Percentiles rank a stretch among this genome's conserved stretches.
These are phyloP conservation scores for Phytophthora sojae DNA, from an alignment of 352 stramenopile species.

Conservation along the genomic window DNA sequence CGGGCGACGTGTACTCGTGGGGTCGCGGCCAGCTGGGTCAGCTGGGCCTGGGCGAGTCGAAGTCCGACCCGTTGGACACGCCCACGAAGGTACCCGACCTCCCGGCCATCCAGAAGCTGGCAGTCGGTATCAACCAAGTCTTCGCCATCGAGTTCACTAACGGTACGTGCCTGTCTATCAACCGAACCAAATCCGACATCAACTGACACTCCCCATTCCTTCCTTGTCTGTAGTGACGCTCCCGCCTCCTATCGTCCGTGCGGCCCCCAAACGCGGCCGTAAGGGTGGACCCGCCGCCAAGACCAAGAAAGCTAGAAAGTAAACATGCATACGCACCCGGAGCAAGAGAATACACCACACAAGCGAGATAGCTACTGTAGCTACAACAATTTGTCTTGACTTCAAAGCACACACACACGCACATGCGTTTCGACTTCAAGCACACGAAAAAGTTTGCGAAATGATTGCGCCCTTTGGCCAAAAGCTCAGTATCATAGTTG, in stretches of 20 bases:
- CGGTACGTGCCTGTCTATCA: conserved; percentile 40
- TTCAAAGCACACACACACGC: conserved; percentile 9
- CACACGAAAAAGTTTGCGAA: conserved; percentile 20
- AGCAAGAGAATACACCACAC: conserved; percentile 1
- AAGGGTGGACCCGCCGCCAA: conserved; percentile 10
- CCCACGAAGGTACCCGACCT: conserved; percentile 67
- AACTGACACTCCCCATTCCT: background rate
- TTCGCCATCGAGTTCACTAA: conserved; percentile 84
- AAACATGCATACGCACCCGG: conserved; percentile 4
- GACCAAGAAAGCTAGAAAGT: conserved; percentile 51
- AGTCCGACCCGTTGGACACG: conserved; percentile 40
- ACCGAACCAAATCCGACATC: background rate
- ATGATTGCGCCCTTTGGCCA: background rate
- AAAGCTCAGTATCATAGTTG: background rate
- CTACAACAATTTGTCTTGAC: no score
- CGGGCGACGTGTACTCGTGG: conserved; percentile 77
- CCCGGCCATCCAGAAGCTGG: conserved; percentile 68
- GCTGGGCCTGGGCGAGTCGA: conserved; percentile 59
- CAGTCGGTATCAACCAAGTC: conserved; percentile 74
- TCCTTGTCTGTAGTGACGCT: conserved; percentile 49
- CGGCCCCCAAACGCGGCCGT: conserved; percentile 22
- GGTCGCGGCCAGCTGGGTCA: conserved; percentile 75
- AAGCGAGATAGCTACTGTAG: conserved; percentile 24
- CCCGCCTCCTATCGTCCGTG: conserved; percentile 42
- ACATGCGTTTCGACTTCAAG: conserved; percentile 1